phyloP scores from a whole-genome alignment of 2,329 filamentous ascomycete genomes.

The Botrytis deweyae region DNA sequence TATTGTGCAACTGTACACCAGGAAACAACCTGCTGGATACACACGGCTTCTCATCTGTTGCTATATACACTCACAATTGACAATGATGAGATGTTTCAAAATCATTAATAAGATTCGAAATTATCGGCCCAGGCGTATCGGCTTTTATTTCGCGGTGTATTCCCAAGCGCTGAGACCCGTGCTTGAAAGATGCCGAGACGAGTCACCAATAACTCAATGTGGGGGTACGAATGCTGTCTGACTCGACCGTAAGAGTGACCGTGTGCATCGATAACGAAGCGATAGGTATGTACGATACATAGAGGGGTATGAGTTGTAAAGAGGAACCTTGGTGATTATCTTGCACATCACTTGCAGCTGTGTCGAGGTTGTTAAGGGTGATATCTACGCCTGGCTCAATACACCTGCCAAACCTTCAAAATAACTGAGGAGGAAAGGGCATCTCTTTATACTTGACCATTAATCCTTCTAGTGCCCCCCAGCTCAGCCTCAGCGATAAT shows the following conservation, averaged over 20 bases:
- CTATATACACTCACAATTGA: not conserved
- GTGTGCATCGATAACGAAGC: not conserved
- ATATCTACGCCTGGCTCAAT: not conserved
- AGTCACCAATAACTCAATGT: not conserved
- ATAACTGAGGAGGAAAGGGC: not conserved
- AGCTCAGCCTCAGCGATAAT: not conserved
- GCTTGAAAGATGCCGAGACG: not conserved
- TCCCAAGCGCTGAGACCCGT: not conserved
- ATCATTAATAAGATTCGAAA: not conserved
- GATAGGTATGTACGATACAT: not conserved
- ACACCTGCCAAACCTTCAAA: not conserved
- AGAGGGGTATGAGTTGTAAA: not conserved
- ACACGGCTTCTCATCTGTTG: not conserved
- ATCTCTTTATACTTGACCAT: conserved; percentile 12
- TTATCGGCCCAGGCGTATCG: not conserved
- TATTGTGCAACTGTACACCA: not conserved
- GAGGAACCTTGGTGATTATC: not conserved
- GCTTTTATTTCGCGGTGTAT: not conserved
- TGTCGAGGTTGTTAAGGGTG: not conserved
- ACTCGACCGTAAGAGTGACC: not conserved
- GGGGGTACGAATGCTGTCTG: not conserved
- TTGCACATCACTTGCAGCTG: not conserved
- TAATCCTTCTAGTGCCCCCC: not conserved
- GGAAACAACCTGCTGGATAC: not conserved
- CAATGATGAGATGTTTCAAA: not conserved